Percentiles rank a stretch among this genome's conserved stretches.
Evolutionary conservation across 306 rosid species (phyloP).

Genomic region (Canavalia ensiformis): DNA sequence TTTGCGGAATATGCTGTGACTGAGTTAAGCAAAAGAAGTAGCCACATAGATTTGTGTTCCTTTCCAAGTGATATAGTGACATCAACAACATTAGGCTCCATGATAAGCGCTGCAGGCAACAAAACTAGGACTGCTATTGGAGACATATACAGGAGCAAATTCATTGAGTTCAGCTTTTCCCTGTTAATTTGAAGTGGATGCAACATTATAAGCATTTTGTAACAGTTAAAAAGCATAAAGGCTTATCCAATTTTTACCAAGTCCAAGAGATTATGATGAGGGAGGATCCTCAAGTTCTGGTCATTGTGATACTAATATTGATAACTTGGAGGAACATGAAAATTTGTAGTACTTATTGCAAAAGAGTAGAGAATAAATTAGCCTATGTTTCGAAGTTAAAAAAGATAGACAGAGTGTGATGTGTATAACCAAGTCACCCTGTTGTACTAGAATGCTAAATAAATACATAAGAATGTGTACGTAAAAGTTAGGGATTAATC

Average conservation of each 20-base stretch:
- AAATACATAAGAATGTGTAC: not conserved
- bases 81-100: constrained; percentile 90
- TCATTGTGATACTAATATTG: not conserved
- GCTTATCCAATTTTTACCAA: not conserved
- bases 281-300: not conserved
- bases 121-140: constrained; percentile 83
- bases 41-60: constrained; percentile 82
- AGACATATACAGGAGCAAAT: constrained; percentile 93
- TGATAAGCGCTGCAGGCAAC: constrained; percentile 86
- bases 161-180: constrained; percentile 97
- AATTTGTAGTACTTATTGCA: not conserved
- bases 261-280: constrained; percentile 21
- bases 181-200: constrained; percentile 58
- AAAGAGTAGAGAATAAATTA: not conserved
- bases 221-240: constrained; percentile 4
- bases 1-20: constrained; percentile 87
- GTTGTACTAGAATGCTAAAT: not conserved
- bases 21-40: constrained; percentile 91
- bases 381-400: not conserved
- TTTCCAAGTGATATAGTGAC: constrained; percentile 69
- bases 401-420: not conserved
- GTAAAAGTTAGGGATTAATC: not conserved
- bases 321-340: constrained; percentile 18
- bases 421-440: not conserved
- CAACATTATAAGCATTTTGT: constrained; percentile 40